These are phyloP conservation scores for Anacardium occidentale DNA, from an alignment of 345 rosid genomes.

Conservation along the genomic window DNA sequence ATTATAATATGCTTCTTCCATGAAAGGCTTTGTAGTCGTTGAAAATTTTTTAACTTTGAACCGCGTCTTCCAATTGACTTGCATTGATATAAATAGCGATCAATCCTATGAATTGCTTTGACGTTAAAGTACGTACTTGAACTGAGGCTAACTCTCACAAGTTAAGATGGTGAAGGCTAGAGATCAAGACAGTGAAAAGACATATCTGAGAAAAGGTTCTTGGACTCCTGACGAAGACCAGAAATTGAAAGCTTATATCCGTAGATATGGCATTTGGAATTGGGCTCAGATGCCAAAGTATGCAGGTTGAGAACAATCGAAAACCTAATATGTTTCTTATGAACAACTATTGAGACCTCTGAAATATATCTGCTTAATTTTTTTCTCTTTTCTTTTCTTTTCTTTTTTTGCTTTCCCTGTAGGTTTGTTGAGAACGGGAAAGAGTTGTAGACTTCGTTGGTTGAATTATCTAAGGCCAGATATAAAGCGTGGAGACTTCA, in stretches of 20 bases:
- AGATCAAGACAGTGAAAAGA: neutral
- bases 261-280: constrained; percentile 35
- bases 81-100: neutral
- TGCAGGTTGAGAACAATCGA: constrained; percentile 27
- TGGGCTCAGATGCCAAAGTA: constrained; percentile 40
- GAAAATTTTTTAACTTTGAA: neutral
- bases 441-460: constrained; percentile 80
- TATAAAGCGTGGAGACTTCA: constrained; percentile 58
- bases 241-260: constrained; percentile 31
- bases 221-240: constrained; percentile 45
- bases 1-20: neutral
- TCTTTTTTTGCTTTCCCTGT: neutral
- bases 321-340: neutral
- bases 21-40: neutral
- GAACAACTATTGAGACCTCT: neutral
- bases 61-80: neutral
- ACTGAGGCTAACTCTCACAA: neutral
- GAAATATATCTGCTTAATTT: neutral
- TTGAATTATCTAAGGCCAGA: constrained; percentile 55
- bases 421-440: constrained; percentile 60
- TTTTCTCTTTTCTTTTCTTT: neutral
- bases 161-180: constrained; percentile 14
- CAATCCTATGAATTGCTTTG: neutral
- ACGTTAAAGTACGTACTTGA: too few relatives aligned
- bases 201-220: constrained; percentile 28